These are phyloP conservation scores for Trametes punicea DNA, from an alignment of 768 basidiomycete genomes.

Conservation along the genomic window DNA sequence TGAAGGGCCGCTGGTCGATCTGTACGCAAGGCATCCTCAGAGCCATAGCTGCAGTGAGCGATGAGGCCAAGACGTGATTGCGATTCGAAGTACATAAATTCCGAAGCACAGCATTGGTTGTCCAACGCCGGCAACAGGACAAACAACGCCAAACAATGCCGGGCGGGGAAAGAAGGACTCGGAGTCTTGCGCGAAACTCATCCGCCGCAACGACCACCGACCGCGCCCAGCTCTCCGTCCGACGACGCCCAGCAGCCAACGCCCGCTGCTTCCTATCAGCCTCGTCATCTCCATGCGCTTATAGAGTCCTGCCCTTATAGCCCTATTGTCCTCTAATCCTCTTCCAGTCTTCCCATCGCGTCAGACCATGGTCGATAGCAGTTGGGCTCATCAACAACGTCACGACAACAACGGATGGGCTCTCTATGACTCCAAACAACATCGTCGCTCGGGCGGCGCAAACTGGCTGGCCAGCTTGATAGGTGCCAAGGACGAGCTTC, in stretches of 20 bases:
- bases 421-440: constrained; percentile 12
- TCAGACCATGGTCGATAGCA: constrained; percentile 16
- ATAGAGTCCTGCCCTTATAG: constrained; percentile 5
- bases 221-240: background rate
- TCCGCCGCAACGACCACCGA: background rate
- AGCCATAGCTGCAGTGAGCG: background rate
- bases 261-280: constrained; percentile 2
- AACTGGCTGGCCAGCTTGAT: constrained; percentile 25
- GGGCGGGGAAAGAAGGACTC: background rate
- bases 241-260: constrained; percentile 8
- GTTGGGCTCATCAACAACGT: constrained; percentile 14
- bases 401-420: constrained; percentile 11
- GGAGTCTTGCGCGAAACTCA: no score
- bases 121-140: background rate
- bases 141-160: constrained; percentile 7
- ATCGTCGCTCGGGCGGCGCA: background rate
- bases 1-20: background rate
- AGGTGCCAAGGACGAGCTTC: constrained; percentile 12
- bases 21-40: background rate
- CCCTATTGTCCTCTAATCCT: constrained; percentile 7
- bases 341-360: background rate
- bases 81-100: background rate
- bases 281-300: constrained; percentile 20
- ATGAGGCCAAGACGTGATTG: background rate
- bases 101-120: constrained; percentile 3